Base-by-base conservation (phyloP, 2,329 filamentous ascomycete species). In the Zasmidium angulare region DNA sequence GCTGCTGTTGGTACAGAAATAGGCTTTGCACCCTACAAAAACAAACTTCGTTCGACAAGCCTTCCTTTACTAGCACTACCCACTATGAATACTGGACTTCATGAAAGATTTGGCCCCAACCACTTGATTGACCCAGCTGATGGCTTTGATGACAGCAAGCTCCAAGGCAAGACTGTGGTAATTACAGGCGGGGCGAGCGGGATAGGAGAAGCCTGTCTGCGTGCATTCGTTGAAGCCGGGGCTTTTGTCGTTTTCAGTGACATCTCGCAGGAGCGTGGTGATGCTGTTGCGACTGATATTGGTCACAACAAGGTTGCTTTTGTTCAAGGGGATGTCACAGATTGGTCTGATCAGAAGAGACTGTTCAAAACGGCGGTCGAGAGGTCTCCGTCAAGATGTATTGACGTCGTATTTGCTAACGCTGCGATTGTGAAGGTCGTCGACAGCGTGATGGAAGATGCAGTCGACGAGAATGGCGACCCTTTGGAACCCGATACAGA, bases 151-250 rank as follows among this genome's bases (percentile, higher is more conserved):
- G 58, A 61, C 17, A 68, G 65, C 50, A 71, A 74, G 46, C 61
- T 78, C 11, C 69, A 66, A 3, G 77, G 75, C 21, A 82, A 80
- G 63, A 78, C 75, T 0, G 77, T 79, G 23, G 73, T 81, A n/a
- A 73, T 81, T 12, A 81, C 78, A 1, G 78, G 79, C 21, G 79
- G 79, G 6, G 78, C 70, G n/a, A 74, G 70, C 63, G 72, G 72
- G 46, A 70, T 73, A 12, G 53, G 53, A 19, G 43, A 55, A 55
- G 53, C 40, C 21, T 14, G 11, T 9, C 3, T 49, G 17, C 58
- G 70, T 3, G 54, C 62, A 19, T 70, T 71, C 53, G 70, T 68
- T 36, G 55, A 55, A 12, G 60, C 63, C 3, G 71, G 71, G 1
- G 69, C 71, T 1, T 68, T 65, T 36, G 70, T 74, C 9, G 72